Base-by-base conservation (phyloP, 2,329 filamentous ascomycete species). In the Colletotrichum tropicicola region DNA sequence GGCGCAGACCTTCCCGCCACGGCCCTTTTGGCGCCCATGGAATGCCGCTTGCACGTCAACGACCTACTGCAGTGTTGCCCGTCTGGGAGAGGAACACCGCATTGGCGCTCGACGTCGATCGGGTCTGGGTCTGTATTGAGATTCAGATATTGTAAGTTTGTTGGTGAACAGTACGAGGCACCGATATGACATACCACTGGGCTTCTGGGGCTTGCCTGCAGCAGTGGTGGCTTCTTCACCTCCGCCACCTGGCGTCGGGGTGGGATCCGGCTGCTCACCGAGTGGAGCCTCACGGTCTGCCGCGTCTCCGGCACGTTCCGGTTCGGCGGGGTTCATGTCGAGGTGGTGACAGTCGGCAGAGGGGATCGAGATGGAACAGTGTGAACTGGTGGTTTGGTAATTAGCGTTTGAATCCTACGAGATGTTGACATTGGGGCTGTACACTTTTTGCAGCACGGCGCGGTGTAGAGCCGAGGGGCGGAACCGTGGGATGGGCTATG, bases 1-100 rank as follows among this genome's bases (percentile, higher is more conserved):
- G 65, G 65, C n/a, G 60, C 65, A 25, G 60, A 67, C 23, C 65
- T 19, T n/a, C 65, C 65, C 8, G 60, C 44, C 41, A 67, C 60
- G 6, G 65, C 43, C 4, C 65, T 63, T 28, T 60, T 67, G 17
- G 35, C 51, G 30, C 37, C 10, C 60, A 55, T 49, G 1, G 65
- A 65, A n/a, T 67, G 65, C 19, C 60, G 32, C 21, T 17, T 58
- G 25, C 65, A 67, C 1, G 45, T 21, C 43, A 65, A 17, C 25
- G 54, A 27, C 37, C 41, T 27, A 7, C 54, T 54, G 41, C 65
- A 65, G 8, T 7, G n/a, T 13, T 43, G 55, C 1, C 48, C 60
- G 32, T 49, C 45, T 12, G 32, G 27, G 30, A 65, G 17, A 9
- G 30, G 28, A 4, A 65, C 61, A 10, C 65, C 60, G 10, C 60